Evolutionary conservation across 768 basidiomycete species (phyloP).

Genomic region (Scleroderma bovista): DNA sequence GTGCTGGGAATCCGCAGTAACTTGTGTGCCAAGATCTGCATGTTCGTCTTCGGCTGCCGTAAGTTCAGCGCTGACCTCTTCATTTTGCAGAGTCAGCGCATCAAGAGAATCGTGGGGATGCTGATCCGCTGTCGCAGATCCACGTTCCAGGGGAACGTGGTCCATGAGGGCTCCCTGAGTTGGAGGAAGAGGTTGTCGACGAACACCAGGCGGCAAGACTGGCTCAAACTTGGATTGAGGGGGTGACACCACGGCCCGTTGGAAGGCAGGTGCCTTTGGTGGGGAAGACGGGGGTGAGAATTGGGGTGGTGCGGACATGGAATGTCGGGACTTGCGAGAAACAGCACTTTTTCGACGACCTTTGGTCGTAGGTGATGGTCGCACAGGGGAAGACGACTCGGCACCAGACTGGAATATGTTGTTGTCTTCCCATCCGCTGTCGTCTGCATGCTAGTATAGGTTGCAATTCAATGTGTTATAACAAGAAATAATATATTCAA

Average conservation of each 20-base stretch:
- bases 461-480: conserved; percentile 4
- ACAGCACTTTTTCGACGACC: conserved; percentile 34
- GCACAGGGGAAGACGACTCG: conserved; percentile 75
- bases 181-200: conserved; percentile 26
- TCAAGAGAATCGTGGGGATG: conserved; percentile 1
- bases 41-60: conserved; percentile 17
- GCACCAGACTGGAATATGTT: conserved; percentile 89
- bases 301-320: conserved; percentile 67
- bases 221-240: conserved; percentile 55
- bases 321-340: conserved; percentile 56
- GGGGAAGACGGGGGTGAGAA: conserved; percentile 40
- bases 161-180: conserved; percentile 8
- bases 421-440: conserved; percentile 88
- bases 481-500: conserved; percentile 20
- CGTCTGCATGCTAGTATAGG: conserved; percentile 41
- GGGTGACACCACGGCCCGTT: conserved; percentile 33
- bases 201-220: conserved; percentile 36
- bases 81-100: conserved; percentile 1
- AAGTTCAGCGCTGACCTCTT: conserved; percentile 1
- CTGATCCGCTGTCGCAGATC: conserved; percentile 8
- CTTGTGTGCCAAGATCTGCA: conserved; percentile 18
- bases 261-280: conserved; percentile 20
- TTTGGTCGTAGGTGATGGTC: conserved; percentile 52
- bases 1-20: conserved; percentile 33
- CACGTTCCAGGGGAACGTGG: conserved; percentile 15